Evolutionary conservation across 129 eudicot species (phyloP).

Genomic region (sunflower (Helianthus annuus)): HanXRQr2.0-SUNRISE NC_035449.2:176280957-176281456

Average conservation of each 20-base stretch:
- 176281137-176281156: neutral
- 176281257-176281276: too few relatives aligned
- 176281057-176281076: neutral
- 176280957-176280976: neutral
- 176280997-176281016: constrained; percentile 4
- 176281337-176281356: too few relatives aligned
- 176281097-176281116: neutral
- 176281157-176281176: neutral
- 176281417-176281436: too few relatives aligned
- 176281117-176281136: neutral
- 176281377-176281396: too few relatives aligned
- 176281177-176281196: neutral
- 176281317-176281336: too few relatives aligned
- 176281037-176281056: neutral
- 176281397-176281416: too few relatives aligned
- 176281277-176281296: too few relatives aligned
- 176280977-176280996: neutral
- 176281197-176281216: neutral
- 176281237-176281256: too few relatives aligned
- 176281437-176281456: too few relatives aligned
- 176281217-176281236: too few relatives aligned
- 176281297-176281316: too few relatives aligned
- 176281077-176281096: neutral
- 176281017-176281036: constrained; percentile 1
- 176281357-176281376: too few relatives aligned